Evolutionary conservation across 2,329 filamentous ascomycete species (phyloP).

Genomic region (Neofusicoccum sp.): DNA sequence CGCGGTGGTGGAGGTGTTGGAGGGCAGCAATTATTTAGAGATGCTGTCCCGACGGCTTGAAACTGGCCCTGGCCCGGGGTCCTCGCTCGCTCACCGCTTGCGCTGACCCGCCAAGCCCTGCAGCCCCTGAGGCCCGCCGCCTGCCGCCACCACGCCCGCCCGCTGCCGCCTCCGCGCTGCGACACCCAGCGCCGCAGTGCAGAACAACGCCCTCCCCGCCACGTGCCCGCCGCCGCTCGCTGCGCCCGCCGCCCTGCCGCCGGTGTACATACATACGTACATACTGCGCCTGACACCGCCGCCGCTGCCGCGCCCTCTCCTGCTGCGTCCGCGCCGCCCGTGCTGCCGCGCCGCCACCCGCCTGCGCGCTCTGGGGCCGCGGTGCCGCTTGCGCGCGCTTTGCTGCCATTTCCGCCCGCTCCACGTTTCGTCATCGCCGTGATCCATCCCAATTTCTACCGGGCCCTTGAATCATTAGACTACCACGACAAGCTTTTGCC

Average conservation of each 20-base stretch:
- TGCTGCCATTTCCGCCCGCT: slow-evolving; percentile 7
- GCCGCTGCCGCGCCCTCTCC: neutral
- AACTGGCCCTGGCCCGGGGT: slow-evolving; percentile 15
- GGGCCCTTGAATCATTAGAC: slow-evolving; percentile 15
- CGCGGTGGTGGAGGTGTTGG: neutral
- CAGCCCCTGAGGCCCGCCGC: slow-evolving; percentile 6
- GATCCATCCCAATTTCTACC: slow-evolving; percentile 12
- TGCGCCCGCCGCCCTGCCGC: neutral
- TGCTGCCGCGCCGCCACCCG: neutral
- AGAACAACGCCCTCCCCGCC: neutral
- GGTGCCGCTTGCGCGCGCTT: too few species aligned
- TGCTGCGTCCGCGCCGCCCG: neutral
- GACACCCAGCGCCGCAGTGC: neutral
- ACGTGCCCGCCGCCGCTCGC: neutral
- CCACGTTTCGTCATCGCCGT: slow-evolving; percentile 12
- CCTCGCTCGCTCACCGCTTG: slow-evolving; percentile 9
- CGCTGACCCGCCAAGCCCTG: neutral
- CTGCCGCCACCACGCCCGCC: neutral
- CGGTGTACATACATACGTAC: neutral
- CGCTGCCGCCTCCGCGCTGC: neutral
- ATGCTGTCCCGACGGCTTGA: slow-evolving; percentile 16
- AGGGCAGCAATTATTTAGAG: slow-evolving; percentile 12
- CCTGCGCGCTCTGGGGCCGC: slow-evolving; percentile 3
- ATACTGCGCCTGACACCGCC: neutral
- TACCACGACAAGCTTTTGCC: slow-evolving; percentile 4